Percentiles rank a stretch among this genome's conserved stretches.
Conservation (phyloP, 2,329 filamentous ascomycete species). For the Verticillium dahliae region DNA sequence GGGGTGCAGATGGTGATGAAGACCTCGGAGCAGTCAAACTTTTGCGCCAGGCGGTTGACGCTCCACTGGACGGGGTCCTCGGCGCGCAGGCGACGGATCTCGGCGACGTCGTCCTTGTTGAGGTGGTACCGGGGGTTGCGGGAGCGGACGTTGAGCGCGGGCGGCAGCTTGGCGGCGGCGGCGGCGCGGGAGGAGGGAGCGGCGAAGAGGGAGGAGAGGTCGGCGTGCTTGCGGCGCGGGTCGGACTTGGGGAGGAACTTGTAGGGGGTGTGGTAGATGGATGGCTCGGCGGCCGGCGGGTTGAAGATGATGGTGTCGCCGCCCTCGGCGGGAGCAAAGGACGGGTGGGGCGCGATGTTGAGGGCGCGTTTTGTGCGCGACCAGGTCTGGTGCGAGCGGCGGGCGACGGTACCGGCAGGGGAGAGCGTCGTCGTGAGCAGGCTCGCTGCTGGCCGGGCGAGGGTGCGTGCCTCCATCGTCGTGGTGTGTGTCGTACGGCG, state of each 20-base stretch:
- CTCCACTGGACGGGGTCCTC: constrained; percentile 50
- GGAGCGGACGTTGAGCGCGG: constrained; percentile 15
- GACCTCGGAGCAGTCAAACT: constrained; percentile 38
- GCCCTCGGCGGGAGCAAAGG: constrained; percentile 40
- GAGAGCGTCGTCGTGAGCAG: constrained; percentile 20
- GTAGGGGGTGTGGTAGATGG: constrained; percentile 58
- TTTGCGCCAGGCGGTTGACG: constrained; percentile 43
- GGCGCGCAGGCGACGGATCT: constrained; percentile 50
- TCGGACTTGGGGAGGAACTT: constrained; percentile 56
- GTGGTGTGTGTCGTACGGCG: background rate
- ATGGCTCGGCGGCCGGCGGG: constrained; percentile 36
- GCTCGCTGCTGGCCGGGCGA: constrained; percentile 26
- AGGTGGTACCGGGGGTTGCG: constrained; percentile 43
- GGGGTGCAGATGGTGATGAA: constrained; percentile 49
- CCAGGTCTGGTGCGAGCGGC: constrained; percentile 41
- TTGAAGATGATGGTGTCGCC: constrained; percentile 41
- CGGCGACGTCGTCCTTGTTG: constrained; percentile 46
- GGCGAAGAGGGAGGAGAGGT: constrained; percentile 37
- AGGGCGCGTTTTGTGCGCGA: constrained; percentile 49
- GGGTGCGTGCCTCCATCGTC: constrained; percentile 27
- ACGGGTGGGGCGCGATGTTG: constrained; percentile 54
- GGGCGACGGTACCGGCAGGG: constrained; percentile 19
- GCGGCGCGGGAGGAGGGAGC: constrained; percentile 13
- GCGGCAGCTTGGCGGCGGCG: constrained; percentile 22
- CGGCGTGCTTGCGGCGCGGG: constrained; percentile 40